These are phyloP conservation scores for Brasilioporus rufonigricans DNA, from an alignment of 768 basidiomycete species.

Conservation along the genomic window DNA sequence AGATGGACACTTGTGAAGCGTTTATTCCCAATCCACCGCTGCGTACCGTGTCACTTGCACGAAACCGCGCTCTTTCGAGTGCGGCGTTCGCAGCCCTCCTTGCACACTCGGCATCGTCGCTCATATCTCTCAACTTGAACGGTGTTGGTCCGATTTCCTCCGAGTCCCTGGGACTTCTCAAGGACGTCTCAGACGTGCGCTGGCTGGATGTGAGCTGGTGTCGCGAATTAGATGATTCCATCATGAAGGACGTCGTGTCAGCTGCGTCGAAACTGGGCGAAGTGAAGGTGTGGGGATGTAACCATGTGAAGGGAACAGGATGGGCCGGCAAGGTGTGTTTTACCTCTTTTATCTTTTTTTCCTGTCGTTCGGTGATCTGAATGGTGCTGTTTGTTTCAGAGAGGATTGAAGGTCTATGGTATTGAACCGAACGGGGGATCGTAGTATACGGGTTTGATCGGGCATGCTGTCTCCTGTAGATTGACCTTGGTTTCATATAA, in stretches of 20 bases:
- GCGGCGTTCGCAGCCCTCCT: slow-evolving; percentile 62
- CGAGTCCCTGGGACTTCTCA: slow-evolving; percentile 41
- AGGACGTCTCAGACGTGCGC: slow-evolving; percentile 42
- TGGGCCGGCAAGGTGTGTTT: slow-evolving; percentile 43
- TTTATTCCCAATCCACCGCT: slow-evolving; percentile 45
- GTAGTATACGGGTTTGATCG: not conserved
- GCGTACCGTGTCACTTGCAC: slow-evolving; percentile 53
- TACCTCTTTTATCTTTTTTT: not conserved
- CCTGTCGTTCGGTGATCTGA: not conserved
- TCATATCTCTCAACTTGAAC: slow-evolving; percentile 70
- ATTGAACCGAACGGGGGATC: slow-evolving; percentile 40
- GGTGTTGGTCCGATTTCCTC: slow-evolving; percentile 65
- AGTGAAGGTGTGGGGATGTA: slow-evolving; percentile 57
- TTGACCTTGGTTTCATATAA: not conserved
- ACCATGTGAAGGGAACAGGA: slow-evolving; percentile 43
- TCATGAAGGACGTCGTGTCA: slow-evolving; percentile 66
- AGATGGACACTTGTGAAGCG: slow-evolving; percentile 12
- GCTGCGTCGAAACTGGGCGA: slow-evolving; percentile 39
- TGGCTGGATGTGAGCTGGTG: slow-evolving; percentile 85
- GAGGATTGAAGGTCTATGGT: slow-evolving; percentile 27
- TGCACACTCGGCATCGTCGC: slow-evolving; percentile 56
- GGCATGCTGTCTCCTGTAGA: not conserved
- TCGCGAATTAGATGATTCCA: slow-evolving; percentile 77
- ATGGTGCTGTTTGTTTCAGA: slow-evolving; percentile 12
- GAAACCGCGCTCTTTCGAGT: slow-evolving; percentile 54